These are phyloP conservation scores for Torulaspora delbrueckii DNA, from an alignment of 805 yeast genomes.

Conservation along the genomic window DNA sequence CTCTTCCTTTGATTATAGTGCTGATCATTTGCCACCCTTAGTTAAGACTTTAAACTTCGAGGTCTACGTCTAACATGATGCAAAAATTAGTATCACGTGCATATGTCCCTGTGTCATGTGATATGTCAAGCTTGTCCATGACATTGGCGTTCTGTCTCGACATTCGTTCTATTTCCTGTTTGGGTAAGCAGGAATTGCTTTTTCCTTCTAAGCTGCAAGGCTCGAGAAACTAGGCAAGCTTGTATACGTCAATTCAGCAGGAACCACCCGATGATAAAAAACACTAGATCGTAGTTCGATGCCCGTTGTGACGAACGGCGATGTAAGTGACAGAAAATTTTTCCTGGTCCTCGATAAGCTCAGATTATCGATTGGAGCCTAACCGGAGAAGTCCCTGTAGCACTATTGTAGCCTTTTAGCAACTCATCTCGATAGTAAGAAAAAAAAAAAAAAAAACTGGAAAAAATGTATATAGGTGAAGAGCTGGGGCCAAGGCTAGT, in stretches of 20 bases:
- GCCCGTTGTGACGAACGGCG: neutral
- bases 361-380: neutral
- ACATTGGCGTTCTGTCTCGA: neutral
- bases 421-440: neutral
- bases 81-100: no score
- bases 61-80: neutral
- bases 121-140: neutral
- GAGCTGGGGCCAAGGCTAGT: neutral
- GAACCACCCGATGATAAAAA: no score
- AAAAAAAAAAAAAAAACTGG: neutral
- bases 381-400: neutral
- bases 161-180: neutral
- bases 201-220: neutral
- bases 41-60: neutral
- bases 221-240: neutral
- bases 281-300: neutral
- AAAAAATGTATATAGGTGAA: neutral
- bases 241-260: neutral
- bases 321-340: neutral
- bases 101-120: neutral
- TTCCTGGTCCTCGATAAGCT: neutral
- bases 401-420: neutral
- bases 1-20: neutral
- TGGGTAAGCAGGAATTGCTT: neutral
- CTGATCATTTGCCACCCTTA: constrained; percentile 19